These are phyloP conservation scores for Apodospora peruviana DNA, from an alignment of 495 filamentous ascomycete genomes.

Conservation along the genomic window DNA sequence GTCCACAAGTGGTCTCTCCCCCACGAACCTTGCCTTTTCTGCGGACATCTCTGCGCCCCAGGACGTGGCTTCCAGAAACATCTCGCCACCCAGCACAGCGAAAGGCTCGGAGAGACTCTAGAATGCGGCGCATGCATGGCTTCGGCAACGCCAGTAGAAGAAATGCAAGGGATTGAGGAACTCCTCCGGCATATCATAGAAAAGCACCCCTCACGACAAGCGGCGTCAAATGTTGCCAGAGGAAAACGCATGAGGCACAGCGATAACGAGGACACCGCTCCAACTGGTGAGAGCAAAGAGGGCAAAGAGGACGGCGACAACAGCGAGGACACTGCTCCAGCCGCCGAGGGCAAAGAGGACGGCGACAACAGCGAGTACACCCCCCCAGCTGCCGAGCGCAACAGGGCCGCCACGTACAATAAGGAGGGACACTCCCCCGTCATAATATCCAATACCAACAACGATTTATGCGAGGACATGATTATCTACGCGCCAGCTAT, in stretches of 20 bases:
- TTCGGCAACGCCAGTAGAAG: conserved; percentile 7
- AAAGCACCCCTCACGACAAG: conserved; percentile 3
- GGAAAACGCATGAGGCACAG: conserved; percentile 8
- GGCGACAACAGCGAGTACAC: not conserved
- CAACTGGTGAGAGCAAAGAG: conserved; percentile 1
- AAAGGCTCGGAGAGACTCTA: not conserved
- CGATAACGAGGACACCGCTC: conserved; percentile 2
- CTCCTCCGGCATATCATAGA: conserved; percentile 6
- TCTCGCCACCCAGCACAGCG: conserved; percentile 5
- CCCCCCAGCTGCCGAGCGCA: not conserved
- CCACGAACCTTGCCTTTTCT: conserved; percentile 2
- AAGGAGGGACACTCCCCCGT: conserved; percentile 1
- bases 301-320: not conserved
- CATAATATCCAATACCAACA: conserved; percentile 3
- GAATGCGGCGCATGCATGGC: conserved; percentile 5
- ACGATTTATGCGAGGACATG: conserved; percentile 6
- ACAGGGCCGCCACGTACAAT: conserved; percentile 2
- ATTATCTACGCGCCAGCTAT: conserved; percentile 8
- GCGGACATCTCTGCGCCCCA: conserved; percentile 5
- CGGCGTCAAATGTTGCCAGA: conserved; percentile 2
- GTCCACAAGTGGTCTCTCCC: conserved; percentile 7
- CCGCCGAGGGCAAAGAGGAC: conserved; percentile 1
- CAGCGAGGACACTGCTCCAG: not conserved
- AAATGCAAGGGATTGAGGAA: conserved; percentile 5
- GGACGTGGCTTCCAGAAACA: conserved; percentile 3